Evolutionary conservation across 2,329 filamentous ascomycete genomes (phyloP).

Genomic region (Penicillium psychrosexuale): DNA sequence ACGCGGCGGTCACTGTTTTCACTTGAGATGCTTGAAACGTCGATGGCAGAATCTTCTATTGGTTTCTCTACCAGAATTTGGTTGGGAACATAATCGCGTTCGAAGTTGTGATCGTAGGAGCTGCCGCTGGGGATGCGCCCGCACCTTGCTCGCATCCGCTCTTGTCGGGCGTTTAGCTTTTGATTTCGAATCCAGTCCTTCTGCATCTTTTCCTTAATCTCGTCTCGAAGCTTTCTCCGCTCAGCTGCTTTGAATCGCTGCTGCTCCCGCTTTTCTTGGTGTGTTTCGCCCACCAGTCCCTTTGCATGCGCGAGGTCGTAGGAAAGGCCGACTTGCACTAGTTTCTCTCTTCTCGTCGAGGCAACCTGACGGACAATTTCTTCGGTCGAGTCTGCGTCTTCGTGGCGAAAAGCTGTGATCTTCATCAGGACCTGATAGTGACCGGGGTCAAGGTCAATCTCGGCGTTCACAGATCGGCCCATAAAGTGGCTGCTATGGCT

Average conservation of each 20-base stretch:
- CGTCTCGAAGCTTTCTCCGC: slow-evolving; percentile 37
- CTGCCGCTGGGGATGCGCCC: slow-evolving; percentile 10
- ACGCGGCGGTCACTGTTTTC: slow-evolving; percentile 16
- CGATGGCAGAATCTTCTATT: slow-evolving; percentile 27
- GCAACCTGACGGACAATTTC: slow-evolving; percentile 66
- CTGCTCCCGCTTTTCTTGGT: slow-evolving; percentile 33
- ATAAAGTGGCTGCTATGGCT: slow-evolving; percentile 59
- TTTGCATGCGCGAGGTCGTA: slow-evolving; percentile 49
- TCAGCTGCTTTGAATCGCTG: slow-evolving; percentile 33
- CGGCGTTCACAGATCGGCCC: slow-evolving; percentile 71
- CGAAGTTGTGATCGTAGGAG: slow-evolving; percentile 4
- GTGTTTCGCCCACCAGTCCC: slow-evolving; percentile 40
- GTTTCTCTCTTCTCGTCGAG: slow-evolving; percentile 65
- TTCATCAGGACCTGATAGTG: slow-evolving; percentile 74
- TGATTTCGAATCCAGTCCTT: slow-evolving; percentile 43
- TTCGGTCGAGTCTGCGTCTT: slow-evolving; percentile 56
- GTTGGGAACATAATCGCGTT: slow-evolving; percentile 6
- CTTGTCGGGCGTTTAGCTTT: slow-evolving; percentile 33
- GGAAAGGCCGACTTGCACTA: slow-evolving; percentile 51
- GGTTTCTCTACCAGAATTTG: slow-evolving; percentile 23
- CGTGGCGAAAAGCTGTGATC: slow-evolving; percentile 62
- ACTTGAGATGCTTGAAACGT: slow-evolving; percentile 21
- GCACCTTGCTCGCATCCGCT: slow-evolving; percentile 31
- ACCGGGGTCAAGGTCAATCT: slow-evolving; percentile 70
- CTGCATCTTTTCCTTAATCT: slow-evolving; percentile 39